phyloP scores from a whole-genome alignment of 176 grass and related monocot species.

The Eragrostis curvula region DNA sequence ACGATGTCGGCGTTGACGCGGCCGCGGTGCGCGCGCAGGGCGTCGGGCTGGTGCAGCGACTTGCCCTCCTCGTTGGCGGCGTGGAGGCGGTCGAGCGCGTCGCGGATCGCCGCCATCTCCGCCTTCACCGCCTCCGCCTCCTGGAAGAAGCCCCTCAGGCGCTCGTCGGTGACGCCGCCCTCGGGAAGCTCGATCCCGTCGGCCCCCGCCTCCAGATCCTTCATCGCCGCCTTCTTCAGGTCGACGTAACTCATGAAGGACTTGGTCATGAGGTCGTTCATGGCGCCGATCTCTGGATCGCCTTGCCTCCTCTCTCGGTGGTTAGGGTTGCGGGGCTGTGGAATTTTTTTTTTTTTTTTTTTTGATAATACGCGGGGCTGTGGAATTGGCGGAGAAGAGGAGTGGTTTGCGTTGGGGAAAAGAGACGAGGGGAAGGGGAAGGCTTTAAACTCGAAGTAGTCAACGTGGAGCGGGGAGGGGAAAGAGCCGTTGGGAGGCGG shows the following conservation, averaged over 20 bases:
- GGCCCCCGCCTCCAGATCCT: slow-evolving; percentile 74
- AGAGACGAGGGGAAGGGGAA: background rate
- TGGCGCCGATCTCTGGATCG: slow-evolving; percentile 38
- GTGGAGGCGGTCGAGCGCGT: slow-evolving; percentile 71
- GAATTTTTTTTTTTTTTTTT: no score
- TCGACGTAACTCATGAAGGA: slow-evolving; percentile 99
- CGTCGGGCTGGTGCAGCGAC: slow-evolving; percentile 71
- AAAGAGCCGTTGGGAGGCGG: slow-evolving; percentile 56
- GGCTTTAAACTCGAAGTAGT: slow-evolving; percentile 47
- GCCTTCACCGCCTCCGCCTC: slow-evolving; percentile 83
- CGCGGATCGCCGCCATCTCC: slow-evolving; percentile 84
- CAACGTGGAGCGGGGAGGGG: slow-evolving; percentile 44
- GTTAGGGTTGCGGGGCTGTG: slow-evolving; percentile 21
- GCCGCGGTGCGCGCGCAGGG: slow-evolving; percentile 71
- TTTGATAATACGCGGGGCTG: no score
- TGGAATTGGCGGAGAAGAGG: slow-evolving; percentile 14
- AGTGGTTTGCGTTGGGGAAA: slow-evolving; percentile 23
- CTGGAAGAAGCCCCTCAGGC: slow-evolving; percentile 76
- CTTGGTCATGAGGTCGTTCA: slow-evolving; percentile 99
- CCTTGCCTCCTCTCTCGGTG: background rate
- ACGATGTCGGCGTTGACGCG: slow-evolving; percentile 84
- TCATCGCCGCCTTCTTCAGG: slow-evolving; percentile 96
- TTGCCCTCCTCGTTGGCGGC: slow-evolving; percentile 92
- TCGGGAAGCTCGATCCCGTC: slow-evolving; percentile 54
- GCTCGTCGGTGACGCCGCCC: slow-evolving; percentile 66